Conservation (phyloP, 352 stramenopile genomes). For the Pythium brachiatum region DNA sequence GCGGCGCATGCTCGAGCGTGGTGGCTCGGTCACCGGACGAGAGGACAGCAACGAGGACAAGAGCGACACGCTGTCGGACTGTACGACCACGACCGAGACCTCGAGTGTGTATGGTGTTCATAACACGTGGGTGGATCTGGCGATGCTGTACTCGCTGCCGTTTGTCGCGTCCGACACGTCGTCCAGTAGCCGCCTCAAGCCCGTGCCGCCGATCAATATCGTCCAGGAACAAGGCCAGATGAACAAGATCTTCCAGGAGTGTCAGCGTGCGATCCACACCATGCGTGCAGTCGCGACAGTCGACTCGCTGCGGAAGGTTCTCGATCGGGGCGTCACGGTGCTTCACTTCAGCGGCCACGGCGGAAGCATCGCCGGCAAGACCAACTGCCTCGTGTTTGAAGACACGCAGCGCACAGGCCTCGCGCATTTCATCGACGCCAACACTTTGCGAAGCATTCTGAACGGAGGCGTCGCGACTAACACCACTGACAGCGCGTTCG, state of each 20-base stretch:
- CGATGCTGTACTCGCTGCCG: slow-evolving; percentile 68
- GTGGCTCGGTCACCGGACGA: slow-evolving; percentile 19
- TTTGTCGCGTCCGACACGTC: slow-evolving; percentile 48
- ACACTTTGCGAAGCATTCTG: slow-evolving; percentile 60
- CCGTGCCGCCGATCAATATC: slow-evolving; percentile 68
- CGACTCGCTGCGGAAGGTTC: slow-evolving; percentile 67
- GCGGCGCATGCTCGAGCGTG: slow-evolving; percentile 44
- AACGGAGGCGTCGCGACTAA: slow-evolving; percentile 26
- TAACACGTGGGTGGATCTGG: slow-evolving; percentile 80
- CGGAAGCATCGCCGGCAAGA: slow-evolving; percentile 58
- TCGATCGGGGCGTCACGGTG: slow-evolving; percentile 74
- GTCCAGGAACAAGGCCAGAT: slow-evolving; percentile 61
- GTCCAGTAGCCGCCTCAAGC: slow-evolving; percentile 38
- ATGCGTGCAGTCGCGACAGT: slow-evolving; percentile 71
- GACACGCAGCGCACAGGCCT: slow-evolving; percentile 65
- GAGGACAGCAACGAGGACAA: slow-evolving; percentile 55
- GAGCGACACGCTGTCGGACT: slow-evolving; percentile 77
- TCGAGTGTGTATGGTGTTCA: slow-evolving; percentile 75
- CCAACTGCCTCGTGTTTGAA: slow-evolving; percentile 72
- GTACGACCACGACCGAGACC: slow-evolving; percentile 62
- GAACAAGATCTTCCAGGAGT: slow-evolving; percentile 75
- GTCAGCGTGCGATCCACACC: slow-evolving; percentile 70
- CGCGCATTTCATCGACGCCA: slow-evolving; percentile 63
- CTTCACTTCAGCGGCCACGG: slow-evolving; percentile 81
- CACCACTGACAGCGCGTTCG: not conserved